phyloP scores from a whole-genome alignment of 2,329 filamentous ascomycete genomes.

The Dothistroma septosporum region DNA sequence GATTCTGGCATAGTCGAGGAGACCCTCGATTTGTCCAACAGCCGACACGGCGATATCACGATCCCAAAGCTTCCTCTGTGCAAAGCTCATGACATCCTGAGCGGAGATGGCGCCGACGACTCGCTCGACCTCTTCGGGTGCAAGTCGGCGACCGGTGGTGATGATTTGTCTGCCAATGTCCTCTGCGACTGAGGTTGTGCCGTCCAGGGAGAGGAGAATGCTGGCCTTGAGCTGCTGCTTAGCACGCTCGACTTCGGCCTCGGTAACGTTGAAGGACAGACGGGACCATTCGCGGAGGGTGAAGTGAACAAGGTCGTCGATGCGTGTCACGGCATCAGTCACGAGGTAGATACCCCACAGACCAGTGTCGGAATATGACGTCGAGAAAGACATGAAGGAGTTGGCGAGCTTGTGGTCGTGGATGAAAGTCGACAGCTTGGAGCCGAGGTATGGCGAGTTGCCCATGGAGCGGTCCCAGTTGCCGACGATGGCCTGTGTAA shows the following conservation, averaged over 20 bases:
- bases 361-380: conserved; percentile 98
- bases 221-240: conserved; percentile 99
- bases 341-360: conserved; percentile 99
- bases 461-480: conserved; percentile 99
- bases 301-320: conserved; percentile 98
- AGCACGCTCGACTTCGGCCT: conserved; percentile 92
- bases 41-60: conserved; percentile 92
- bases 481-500: conserved; percentile 96
- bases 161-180: conserved; percentile 98
- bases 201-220: conserved; percentile 93
- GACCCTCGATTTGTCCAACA: conserved; percentile 85
- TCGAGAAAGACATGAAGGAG: conserved; percentile 99
- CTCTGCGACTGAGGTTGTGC: conserved; percentile 94
- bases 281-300: conserved; percentile 97
- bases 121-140: conserved; percentile 89
- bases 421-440: conserved; percentile 93
- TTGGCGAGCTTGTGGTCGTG: conserved; percentile 95
- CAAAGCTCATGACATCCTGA: conserved; percentile 96
- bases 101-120: conserved; percentile 83
- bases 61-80: conserved; percentile 93
- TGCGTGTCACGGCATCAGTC: conserved; percentile 76
- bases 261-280: conserved; percentile 79
- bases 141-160: conserved; percentile 89
- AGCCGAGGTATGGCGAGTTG: conserved; percentile 93
- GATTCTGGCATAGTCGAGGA: conserved; percentile 70